Percentiles rank a stretch among this genome's conserved stretches.
Evolutionary conservation across 192 early-diverging fungal genomes (phyloP).

Genomic region (Geranomyces variabilis): DNA sequence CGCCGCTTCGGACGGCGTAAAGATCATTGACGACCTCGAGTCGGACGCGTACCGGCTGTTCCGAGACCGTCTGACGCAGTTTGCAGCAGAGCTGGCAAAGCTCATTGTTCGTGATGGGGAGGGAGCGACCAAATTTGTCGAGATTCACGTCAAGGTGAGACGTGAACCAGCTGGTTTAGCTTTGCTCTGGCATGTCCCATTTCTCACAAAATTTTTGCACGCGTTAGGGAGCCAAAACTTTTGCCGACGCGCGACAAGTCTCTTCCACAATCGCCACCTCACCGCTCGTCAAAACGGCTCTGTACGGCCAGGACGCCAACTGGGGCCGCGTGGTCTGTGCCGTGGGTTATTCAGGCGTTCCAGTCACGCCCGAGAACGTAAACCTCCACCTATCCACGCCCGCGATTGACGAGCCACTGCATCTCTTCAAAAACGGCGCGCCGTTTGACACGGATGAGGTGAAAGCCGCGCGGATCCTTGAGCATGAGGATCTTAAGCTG

Average conservation of each 20-base stretch:
- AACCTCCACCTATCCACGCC: constrained; percentile 51
- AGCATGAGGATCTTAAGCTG: constrained; percentile 82
- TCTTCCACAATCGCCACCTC: constrained; percentile 89
- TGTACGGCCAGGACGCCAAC: constrained; percentile 97
- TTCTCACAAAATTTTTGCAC: too few relatives aligned
- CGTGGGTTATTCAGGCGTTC: constrained; percentile 77
- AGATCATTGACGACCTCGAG: constrained; percentile 31
- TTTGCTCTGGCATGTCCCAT: background rate
- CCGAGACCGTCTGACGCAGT: constrained; percentile 71
- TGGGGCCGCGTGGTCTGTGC: constrained; percentile 96
- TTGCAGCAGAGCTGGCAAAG: constrained; percentile 84
- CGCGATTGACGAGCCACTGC: constrained; percentile 47
- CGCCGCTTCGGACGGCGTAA: constrained; percentile 49
- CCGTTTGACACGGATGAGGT: constrained; percentile 81
- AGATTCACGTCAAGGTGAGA: constrained; percentile 76
- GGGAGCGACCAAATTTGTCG: constrained; percentile 97
- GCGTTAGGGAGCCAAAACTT: constrained; percentile 66
- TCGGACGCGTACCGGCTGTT: constrained; percentile 68
- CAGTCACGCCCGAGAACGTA: constrained; percentile 74
- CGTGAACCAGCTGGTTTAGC: background rate
- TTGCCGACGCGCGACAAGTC: constrained; percentile 78
- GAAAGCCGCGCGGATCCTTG: constrained; percentile 79
- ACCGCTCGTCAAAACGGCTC: constrained; percentile 91
- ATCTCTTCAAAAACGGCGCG: constrained; percentile 78
- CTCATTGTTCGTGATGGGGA: constrained; percentile 95